Conservation (phyloP, 306 rosid genomes). For the Mimosa pudica region DNA sequence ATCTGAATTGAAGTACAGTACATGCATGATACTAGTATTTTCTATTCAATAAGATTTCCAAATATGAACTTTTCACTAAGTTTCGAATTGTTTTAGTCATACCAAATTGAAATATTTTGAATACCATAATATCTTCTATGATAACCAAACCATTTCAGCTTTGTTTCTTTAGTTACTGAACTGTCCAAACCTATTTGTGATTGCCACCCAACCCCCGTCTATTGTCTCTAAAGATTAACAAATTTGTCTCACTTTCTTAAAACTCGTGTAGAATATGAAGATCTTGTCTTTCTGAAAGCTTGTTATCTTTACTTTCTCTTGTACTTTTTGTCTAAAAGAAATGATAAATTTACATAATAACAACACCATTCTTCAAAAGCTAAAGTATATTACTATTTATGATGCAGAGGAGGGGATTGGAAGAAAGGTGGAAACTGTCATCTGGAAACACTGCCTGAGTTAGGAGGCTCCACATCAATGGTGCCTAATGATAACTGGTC, state of each 20-base stretch:
- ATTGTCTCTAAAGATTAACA: background rate
- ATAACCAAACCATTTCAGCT: background rate
- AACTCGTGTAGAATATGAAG: background rate
- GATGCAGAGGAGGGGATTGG: conserved; percentile 89
- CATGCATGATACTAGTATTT: no score
- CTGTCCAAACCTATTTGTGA: background rate
- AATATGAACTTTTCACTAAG: no score
- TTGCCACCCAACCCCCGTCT: background rate
- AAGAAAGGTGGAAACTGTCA: conserved; percentile 82
- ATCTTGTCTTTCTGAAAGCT: background rate
- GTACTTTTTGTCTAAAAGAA: background rate
- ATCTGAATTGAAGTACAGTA: no score
- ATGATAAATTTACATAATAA: background rate
- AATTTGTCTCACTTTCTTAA: background rate
- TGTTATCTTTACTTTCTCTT: background rate
- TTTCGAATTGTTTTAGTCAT: background rate
- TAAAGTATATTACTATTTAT: conserved; percentile 28
- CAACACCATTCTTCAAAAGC: background rate
- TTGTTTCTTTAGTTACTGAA: background rate
- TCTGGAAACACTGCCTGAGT: conserved; percentile 76
- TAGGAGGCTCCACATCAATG: conserved; percentile 58
- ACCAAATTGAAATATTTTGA: background rate
- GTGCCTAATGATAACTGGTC: conserved; percentile 63
- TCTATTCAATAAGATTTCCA: no score
- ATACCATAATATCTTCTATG: background rate